Evolutionary conservation across 2,329 filamentous ascomycete species (phyloP).

Genomic region (Hymenoscyphus fraxineus): DNA sequence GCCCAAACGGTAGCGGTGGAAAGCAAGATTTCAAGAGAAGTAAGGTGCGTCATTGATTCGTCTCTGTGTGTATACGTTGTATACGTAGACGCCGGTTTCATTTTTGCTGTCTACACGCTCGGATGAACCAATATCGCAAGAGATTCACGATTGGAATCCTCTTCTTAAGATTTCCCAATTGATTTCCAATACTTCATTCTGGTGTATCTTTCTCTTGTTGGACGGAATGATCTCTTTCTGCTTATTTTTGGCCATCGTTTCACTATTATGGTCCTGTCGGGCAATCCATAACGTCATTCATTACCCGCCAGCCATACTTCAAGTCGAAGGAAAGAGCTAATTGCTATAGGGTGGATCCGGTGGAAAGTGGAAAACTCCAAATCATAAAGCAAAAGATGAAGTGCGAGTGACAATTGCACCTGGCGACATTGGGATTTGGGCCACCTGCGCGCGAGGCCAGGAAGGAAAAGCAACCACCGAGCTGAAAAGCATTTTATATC

Average conservation of each 20-base stretch:
- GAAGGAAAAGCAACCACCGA: slow-evolving; percentile 67
- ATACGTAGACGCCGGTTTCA: background rate
- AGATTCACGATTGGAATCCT: background rate
- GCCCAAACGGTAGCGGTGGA: slow-evolving; percentile 8
- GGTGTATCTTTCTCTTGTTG: too few species aligned
- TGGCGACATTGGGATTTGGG: slow-evolving; percentile 73
- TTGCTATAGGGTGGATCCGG: slow-evolving; percentile 42
- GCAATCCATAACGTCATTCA: background rate
- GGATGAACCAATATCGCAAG: background rate
- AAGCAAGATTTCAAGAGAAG: slow-evolving; percentile 12
- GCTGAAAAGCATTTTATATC: slow-evolving; percentile 61
- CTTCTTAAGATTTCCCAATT: too few species aligned
- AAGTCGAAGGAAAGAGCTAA: background rate
- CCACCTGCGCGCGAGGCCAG: slow-evolving; percentile 69
- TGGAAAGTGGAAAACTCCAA: slow-evolving; percentile 57
- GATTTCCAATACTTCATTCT: too few species aligned
- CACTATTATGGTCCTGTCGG: background rate
- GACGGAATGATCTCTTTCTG: background rate
- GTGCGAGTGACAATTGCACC: slow-evolving; percentile 53
- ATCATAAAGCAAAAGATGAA: slow-evolving; percentile 50
- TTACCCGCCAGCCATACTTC: background rate
- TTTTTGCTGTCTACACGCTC: background rate
- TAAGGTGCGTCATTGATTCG: slow-evolving; percentile 12
- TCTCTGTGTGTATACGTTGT: background rate
- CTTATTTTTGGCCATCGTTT: background rate